Evolutionary conservation across 2,329 filamentous ascomycete genomes (phyloP).

Genomic region (Sarocladium strictum): DNA sequence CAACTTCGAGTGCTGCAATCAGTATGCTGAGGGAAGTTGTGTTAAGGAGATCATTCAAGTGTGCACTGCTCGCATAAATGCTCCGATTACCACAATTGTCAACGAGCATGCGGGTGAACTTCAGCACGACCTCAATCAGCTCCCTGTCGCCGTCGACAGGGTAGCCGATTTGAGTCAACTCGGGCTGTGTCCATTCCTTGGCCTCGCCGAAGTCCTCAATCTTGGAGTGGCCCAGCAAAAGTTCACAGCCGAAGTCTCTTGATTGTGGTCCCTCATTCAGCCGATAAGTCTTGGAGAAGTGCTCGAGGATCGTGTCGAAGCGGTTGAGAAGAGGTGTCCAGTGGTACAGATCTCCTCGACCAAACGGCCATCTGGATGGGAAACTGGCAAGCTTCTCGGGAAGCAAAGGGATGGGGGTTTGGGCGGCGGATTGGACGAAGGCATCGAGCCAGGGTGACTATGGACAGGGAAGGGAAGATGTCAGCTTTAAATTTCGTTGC

Average conservation of each 20-base stretch:
- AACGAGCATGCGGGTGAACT: conserved; percentile 80
- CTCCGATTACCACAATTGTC: conserved; percentile 96
- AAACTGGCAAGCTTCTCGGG: conserved; percentile 73
- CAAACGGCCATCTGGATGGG: conserved; percentile 88
- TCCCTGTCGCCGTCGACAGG: conserved; percentile 70
- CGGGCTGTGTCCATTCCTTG: conserved; percentile 34
- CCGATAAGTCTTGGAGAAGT: conserved; percentile 74
- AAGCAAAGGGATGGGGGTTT: conserved; percentile 67
- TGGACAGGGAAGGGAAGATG: conserved; percentile 17
- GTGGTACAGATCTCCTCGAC: conserved; percentile 91
- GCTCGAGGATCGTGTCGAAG: conserved; percentile 83
- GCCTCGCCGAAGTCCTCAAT: conserved; percentile 46
- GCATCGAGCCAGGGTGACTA: conserved; percentile 83
- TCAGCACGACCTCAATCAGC: conserved; percentile 72
- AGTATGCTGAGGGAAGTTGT: conserved; percentile 77
- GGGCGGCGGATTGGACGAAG: conserved; percentile 68
- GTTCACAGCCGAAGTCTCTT: conserved; percentile 62
- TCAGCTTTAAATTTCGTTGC: conserved; percentile 12
- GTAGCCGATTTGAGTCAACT: conserved; percentile 57
- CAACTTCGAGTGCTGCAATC: conserved; percentile 70
- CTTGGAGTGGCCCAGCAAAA: conserved; percentile 54
- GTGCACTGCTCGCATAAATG: conserved; percentile 88
- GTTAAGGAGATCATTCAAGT: conserved; percentile 83
- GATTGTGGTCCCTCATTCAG: conserved; percentile 76
- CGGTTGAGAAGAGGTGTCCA: conserved; percentile 94